These are phyloP conservation scores for Kluyveromyces sp. DNA, from an alignment of 1,139 yeast species.

Conservation along the genomic window DNA sequence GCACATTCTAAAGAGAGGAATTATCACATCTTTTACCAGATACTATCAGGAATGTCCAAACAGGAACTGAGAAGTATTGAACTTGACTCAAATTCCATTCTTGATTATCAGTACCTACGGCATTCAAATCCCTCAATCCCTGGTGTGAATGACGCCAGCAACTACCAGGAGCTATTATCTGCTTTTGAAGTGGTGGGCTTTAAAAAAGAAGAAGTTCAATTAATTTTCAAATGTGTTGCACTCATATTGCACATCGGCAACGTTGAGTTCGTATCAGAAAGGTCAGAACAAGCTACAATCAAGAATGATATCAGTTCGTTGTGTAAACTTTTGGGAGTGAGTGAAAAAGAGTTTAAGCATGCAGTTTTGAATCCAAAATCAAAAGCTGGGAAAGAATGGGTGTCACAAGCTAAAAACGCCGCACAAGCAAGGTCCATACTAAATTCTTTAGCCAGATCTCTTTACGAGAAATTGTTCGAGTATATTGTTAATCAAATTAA, in stretches of 20 bases:
- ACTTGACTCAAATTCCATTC: constrained; percentile 31
- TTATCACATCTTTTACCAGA: constrained; percentile 87
- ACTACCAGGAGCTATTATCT: constrained; percentile 51
- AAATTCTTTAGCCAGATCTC: constrained; percentile 80
- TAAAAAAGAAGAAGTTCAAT: constrained; percentile 44
- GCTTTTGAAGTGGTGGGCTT: constrained; percentile 78
- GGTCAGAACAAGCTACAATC: constrained; percentile 75
- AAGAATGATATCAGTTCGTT: constrained; percentile 50
- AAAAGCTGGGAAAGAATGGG: constrained; percentile 85
- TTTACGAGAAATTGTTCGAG: constrained; percentile 81
- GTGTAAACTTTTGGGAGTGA: constrained; percentile 60
- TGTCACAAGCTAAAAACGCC: constrained; percentile 73
- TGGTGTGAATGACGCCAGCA: constrained; percentile 69
- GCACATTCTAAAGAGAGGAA: constrained; percentile 77
- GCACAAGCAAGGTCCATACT: constrained; percentile 73
- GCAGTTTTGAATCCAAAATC: constrained; percentile 74
- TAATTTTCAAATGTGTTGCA: constrained; percentile 63
- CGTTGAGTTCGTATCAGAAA: constrained; percentile 62
- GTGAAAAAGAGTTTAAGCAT: constrained; percentile 45
- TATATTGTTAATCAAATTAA: constrained; percentile 73
- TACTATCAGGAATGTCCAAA: constrained; percentile 59
- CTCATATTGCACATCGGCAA: constrained; percentile 83
- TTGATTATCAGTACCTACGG: constrained; percentile 49
- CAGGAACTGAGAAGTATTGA: constrained; percentile 44
- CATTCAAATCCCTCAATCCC: constrained; percentile 49